Evolutionary conservation across 495 filamentous ascomycete species (phyloP).

Genomic region (Podospora didyma): DNA sequence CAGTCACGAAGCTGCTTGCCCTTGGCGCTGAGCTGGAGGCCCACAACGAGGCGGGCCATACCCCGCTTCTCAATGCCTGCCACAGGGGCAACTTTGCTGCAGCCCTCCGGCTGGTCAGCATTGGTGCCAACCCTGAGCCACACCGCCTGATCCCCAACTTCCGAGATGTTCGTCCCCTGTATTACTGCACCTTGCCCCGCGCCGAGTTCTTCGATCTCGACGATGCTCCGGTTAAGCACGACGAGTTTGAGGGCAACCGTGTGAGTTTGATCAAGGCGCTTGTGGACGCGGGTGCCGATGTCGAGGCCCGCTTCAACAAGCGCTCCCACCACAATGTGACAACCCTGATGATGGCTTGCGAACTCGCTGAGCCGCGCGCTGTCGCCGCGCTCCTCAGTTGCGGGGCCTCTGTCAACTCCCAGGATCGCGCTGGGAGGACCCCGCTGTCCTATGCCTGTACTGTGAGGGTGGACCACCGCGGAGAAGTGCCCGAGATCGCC

Average conservation of each 20-base stretch:
- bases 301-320: constrained; percentile 24
- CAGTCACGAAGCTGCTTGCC: constrained; percentile 24
- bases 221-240: constrained; percentile 21
- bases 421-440: constrained; percentile 17
- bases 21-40: constrained; percentile 26
- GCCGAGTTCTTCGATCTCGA: constrained; percentile 24
- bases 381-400: constrained; percentile 13
- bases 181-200: constrained; percentile 20
- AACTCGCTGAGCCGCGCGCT: constrained; percentile 19
- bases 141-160: constrained; percentile 20
- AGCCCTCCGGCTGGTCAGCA: constrained; percentile 19
- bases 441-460: constrained; percentile 20
- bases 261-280: constrained; percentile 21
- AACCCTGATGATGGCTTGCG: constrained; percentile 25
- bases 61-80: constrained; percentile 23
- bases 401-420: constrained; percentile 21
- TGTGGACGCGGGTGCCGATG: constrained; percentile 20
- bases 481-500: constrained; percentile 20
- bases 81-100: constrained; percentile 25
- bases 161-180: constrained; percentile 20
- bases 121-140: constrained; percentile 24
- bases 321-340: constrained; percentile 17
- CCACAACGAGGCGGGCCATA: constrained; percentile 21
- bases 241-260: constrained; percentile 22
- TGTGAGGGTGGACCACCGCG: constrained; percentile 15